A percentile compares a stretch with the other conserved stretches of the same genome.
Evolutionary conservation across 2,329 filamentous ascomycete species (phyloP).

Genomic region (Talaromyces sp.): DNA sequence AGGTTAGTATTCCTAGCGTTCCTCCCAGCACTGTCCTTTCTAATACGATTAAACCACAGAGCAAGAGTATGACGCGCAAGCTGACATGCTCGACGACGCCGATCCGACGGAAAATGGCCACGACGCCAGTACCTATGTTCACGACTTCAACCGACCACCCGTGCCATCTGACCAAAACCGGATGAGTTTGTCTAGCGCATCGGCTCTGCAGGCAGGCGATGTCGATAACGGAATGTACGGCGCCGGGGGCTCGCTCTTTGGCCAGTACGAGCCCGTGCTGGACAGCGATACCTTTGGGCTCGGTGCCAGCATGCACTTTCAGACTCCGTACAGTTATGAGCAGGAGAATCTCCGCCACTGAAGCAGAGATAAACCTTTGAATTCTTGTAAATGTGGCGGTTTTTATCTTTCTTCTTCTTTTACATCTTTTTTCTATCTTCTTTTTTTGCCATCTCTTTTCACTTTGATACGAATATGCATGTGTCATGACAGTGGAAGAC

Average conservation of each 20-base stretch:
- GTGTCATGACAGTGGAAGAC: slow-evolving; percentile 12
- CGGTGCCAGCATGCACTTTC: slow-evolving; percentile 92
- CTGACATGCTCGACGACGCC: slow-evolving; percentile 80
- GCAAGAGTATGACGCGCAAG: slow-evolving; percentile 92
- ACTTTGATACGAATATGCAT: slow-evolving; percentile 10
- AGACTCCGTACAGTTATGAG: slow-evolving; percentile 63
- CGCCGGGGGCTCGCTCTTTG: slow-evolving; percentile 51
- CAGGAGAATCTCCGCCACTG: slow-evolving; percentile 33
- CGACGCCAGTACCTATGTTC: slow-evolving; percentile 62
- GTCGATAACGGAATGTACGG: slow-evolving; percentile 36
- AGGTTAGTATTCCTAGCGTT: slow-evolving; percentile 62
- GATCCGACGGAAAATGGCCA: slow-evolving; percentile 62
- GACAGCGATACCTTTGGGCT: slow-evolving; percentile 92
- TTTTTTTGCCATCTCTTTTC: slow-evolving; percentile 1
- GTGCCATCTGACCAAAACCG: slow-evolving; percentile 36
- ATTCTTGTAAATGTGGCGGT: background rate
- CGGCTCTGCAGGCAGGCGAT: slow-evolving; percentile 34
- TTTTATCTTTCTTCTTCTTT: background rate
- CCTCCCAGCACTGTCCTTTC: background rate
- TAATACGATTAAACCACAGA: slow-evolving; percentile 69
- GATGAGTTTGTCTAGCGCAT: slow-evolving; percentile 39
- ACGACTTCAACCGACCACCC: slow-evolving; percentile 41
- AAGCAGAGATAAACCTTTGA: background rate
- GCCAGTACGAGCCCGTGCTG: slow-evolving; percentile 76
- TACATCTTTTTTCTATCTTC: background rate